Base-by-base conservation (phyloP, 768 basidiomycete genomes). In the Lactifluus subvellereus region DNA sequence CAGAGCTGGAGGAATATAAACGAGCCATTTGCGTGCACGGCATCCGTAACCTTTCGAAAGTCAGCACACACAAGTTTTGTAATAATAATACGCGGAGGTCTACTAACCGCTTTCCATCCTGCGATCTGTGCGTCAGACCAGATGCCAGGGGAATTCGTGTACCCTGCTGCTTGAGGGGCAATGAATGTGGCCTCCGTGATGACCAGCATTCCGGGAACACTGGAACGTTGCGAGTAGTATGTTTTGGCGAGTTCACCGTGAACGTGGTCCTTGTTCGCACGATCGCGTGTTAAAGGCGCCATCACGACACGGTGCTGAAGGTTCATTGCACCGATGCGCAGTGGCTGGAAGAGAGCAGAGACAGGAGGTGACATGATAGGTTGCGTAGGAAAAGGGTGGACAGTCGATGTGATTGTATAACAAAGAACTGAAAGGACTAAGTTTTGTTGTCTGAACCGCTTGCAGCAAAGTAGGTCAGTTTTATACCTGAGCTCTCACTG, bases 121-220 rank as follows among this genome's bases (percentile, higher is more conserved):
- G 68, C 62, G 35, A 79, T 78, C 66, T 92, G 89, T 27, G 79
- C 82, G 3, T 79, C 70, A n/a, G 71, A 82, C 77, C 81, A 89
- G 58, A 89, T 82, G 0, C 88, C 88, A 1, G 88, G 88, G 0
- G 80, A 77, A 59, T 82, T 72, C 1, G 61, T 54, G 47, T 72
- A 76, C 1, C 84, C 85, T 3, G 80, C 82, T 0, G 84, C 83
- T 14, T 77, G 67, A 1, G 72, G 70, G 0, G 80, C 77, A 53
- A 88, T 80, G 56, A 79, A 73, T 2, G 84, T 83, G 0, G 77
- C 85, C 71, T 88, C 85, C 2, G 82, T 72, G 59, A 89, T 77
- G 49, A 84, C 71, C 10, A 87, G 72, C 0, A 81, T 84, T 0
- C 85, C 85, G 0, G 80, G 78, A 0, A 71, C 67, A 38, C 74